phyloP scores from a whole-genome alignment of 306 rosid species.

The Cicer yamashitae region DNA sequence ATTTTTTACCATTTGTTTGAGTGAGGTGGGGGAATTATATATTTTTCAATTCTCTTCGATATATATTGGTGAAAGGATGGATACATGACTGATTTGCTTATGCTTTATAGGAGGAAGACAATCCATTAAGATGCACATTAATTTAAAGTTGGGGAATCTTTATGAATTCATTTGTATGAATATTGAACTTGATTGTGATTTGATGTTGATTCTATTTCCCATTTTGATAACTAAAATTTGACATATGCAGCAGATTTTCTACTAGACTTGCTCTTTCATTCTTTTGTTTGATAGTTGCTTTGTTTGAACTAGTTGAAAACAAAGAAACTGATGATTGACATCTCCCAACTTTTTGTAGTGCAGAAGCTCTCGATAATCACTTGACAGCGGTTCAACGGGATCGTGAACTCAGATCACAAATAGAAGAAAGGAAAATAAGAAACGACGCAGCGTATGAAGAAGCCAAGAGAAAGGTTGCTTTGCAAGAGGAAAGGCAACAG shows the following conservation, averaged over 20 bases:
- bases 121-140: conserved; percentile 3
- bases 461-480: conserved; percentile 82
- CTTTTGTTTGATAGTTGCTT: conserved; percentile 19
- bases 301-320: conserved; percentile 22
- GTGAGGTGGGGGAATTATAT: conserved; percentile 19
- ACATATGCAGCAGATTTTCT: conserved; percentile 21
- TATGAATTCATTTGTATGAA: conserved; percentile 37
- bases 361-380: conserved; percentile 90
- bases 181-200: conserved; percentile 33
- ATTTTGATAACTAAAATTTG: conserved; percentile 25
- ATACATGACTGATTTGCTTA: neutral
- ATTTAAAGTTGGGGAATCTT: conserved; percentile 34
- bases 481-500: conserved; percentile 76
- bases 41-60: conserved; percentile 7
- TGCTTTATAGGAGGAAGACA: neutral
- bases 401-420: conserved; percentile 84
- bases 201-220: conserved; percentile 31
- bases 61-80: conserved; percentile 14
- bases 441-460: conserved; percentile 90
- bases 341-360: conserved; percentile 58
- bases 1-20: conserved; percentile 12
- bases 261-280: neutral
- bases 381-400: conserved; percentile 83
- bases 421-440: conserved; percentile 90
- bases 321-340: conserved; percentile 42